Percentiles rank a stretch among this genome's conserved stretches.
Conservation (phyloP, 371 early-diverging fungal species). For the Gilbertella persicaria region DNA sequence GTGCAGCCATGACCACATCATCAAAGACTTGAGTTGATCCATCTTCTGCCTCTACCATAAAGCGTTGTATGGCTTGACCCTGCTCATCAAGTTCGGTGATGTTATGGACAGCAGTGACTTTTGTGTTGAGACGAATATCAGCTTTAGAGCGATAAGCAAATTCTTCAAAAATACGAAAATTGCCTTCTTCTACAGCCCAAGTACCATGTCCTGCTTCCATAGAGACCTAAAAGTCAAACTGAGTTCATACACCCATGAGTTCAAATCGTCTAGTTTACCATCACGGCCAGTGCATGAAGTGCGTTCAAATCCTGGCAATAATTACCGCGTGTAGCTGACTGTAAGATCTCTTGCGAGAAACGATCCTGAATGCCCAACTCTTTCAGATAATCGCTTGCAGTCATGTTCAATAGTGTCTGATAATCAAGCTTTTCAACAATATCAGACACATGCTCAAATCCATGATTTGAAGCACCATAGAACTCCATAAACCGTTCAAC, state of each 20-base stretch:
- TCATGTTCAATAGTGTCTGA: slow-evolving; percentile 23
- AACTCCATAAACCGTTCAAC: slow-evolving; percentile 21
- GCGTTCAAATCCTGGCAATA: slow-evolving; percentile 68
- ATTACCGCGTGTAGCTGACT: slow-evolving; percentile 68
- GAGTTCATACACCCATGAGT: not conserved
- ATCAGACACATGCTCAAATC: slow-evolving; percentile 18
- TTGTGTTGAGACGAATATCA: slow-evolving; percentile 44
- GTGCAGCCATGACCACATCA: slow-evolving; percentile 59
- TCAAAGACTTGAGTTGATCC: slow-evolving; percentile 53
- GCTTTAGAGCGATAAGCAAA: slow-evolving; percentile 57
- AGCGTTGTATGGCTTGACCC: slow-evolving; percentile 22
- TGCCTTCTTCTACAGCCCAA: slow-evolving; percentile 62
- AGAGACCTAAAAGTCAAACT: slow-evolving; percentile 31
- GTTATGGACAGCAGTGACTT: slow-evolving; percentile 38
- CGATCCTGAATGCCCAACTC: slow-evolving; percentile 27
- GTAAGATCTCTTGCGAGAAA: slow-evolving; percentile 55
- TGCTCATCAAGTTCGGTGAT: slow-evolving; percentile 32
- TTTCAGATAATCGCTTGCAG: slow-evolving; percentile 46
- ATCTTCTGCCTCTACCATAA: slow-evolving; percentile 38
- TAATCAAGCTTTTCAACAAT: slow-evolving; percentile 29
- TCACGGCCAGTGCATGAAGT: slow-evolving; percentile 63
- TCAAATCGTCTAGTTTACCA: slow-evolving; percentile 29
- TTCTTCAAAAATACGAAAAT: slow-evolving; percentile 67
- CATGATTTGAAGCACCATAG: slow-evolving; percentile 10
- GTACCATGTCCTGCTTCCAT: slow-evolving; percentile 60